Evolutionary conservation across 306 rosid species (phyloP), one percentile per base, ranked within the genome.

Genomic region (Prinsepia uniflora): DNA sequence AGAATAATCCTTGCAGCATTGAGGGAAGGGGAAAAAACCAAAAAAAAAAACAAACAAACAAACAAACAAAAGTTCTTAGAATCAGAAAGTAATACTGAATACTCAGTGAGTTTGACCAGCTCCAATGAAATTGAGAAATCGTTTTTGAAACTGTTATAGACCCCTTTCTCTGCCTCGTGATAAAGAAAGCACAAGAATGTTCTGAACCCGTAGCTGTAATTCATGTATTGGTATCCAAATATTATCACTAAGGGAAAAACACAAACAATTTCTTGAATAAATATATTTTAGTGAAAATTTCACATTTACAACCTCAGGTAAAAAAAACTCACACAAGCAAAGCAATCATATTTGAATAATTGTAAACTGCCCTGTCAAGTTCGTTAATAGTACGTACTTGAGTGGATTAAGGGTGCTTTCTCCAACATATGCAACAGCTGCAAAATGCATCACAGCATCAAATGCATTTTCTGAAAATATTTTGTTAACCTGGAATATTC

Each of bases 381-480:
- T 53, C 69, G 42, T 47, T 3, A 14, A 3, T 6, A 34, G 71
- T 63, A 86, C 97, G 87, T 83, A 94, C 98, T 91, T 91, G 48
- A 95, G 92, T 15, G 99, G 99, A 77, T 89, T 63, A 24, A 88
- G 83, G 53, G 99, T 91, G 91, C 99, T 95, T 83, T 95, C 99
- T 75, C 99, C 97, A 5, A 95, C 99, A 78, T 95, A 95, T 42
- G 99, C 99, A 68, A 95, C 97, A 22, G 99, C 97, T 44, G 99
- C 99, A 79, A 95, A 95, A 86, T 95, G 99, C 86, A 95, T 95
- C 72, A 95, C 97, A 42, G 99, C 99, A 83, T 95, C 96, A 81
- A 95, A 95, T 49, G 89, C 89, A 77, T 95, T 95, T 85, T 89
- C 96, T 5, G 85, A 76, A 80, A 95, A 95, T 75, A 95, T 86